Evolutionary conservation across 2,329 filamentous ascomycete species (phyloP), one percentile per base, ranked within the genome.

Genomic region (Cephalotrichum gorgonifer): DNA sequence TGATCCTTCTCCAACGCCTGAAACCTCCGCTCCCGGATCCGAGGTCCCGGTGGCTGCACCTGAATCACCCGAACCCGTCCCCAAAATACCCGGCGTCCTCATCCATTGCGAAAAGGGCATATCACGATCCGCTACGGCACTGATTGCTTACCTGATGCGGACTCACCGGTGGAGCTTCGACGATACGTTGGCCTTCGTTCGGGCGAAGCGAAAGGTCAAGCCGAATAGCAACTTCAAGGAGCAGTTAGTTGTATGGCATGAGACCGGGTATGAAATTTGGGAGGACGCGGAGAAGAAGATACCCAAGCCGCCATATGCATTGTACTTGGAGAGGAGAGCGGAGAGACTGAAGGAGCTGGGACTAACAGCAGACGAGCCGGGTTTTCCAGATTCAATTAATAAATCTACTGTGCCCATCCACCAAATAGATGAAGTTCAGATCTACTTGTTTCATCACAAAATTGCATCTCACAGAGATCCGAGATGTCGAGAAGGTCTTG

Each of bases 31-130:
- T n/a, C n/a, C n/a, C n/a, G n/a, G 30, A 47, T 5, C 7, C 33
- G 6, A n/a, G 17, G 17, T 11, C 11, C 7, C 11, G 17, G 12
- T 7, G 43, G 15, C 43, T n/a, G 15, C 43, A 44, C 43, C n/a
- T 7, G 15, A 44, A 2, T 23, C 43, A 25, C 8, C n/a, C n/a
- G n/a, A n/a, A n/a, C n/a, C n/a, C n/a, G n/a, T n/a, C n/a, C n/a
- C n/a, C n/a, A n/a, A n/a, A n/a, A n/a, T n/a, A n/a, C n/a, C n/a
- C 2, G 43, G 54, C 33, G 58, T 64, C n/a, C 52, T 64, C 2
- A 55, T 64, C 9, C 62, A 63, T 47, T 65, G 63, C 50, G 65
- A 69, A 33, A 48, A 53, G 27, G 62, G 62, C 6, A 52, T 62
- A 27, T 65, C 62, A 17, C 59, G 62, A 14, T 63, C 62, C 1